Conservation (phyloP, 2,329 filamentous ascomycete genomes). For the Knoxdaviesia proteae region DNA sequence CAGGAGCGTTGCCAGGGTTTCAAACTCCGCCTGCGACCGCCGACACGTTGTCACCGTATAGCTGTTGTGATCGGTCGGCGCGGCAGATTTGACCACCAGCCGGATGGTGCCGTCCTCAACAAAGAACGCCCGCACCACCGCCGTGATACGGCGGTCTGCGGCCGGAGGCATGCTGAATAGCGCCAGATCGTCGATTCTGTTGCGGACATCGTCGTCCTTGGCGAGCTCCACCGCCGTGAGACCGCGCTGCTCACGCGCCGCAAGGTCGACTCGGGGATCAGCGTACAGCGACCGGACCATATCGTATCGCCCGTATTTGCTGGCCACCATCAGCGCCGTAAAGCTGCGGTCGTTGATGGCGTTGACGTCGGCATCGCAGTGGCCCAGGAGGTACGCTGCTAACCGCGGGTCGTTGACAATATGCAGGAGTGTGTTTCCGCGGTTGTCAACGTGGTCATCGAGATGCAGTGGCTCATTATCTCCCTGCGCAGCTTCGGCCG, state of each 20-base stretch:
- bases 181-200: conserved; percentile 85
- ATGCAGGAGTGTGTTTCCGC: conserved; percentile 89
- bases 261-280: conserved; percentile 70
- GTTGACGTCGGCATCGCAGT: conserved; percentile 90
- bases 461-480: conserved; percentile 68
- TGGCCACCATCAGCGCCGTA: conserved; percentile 91
- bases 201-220: conserved; percentile 93
- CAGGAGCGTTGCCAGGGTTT: conserved; percentile 68
- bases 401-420: conserved; percentile 75
- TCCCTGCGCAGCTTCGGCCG: conserved; percentile 52
- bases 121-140: conserved; percentile 87
- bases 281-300: conserved; percentile 76
- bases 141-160: conserved; percentile 64
- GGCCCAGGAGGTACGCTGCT: conserved; percentile 52
- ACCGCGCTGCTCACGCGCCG: conserved; percentile 65
- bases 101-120: conserved; percentile 90
- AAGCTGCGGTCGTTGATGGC: conserved; percentile 89
- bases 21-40: conserved; percentile 72
- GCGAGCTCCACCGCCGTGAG: conserved; percentile 89
- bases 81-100: conserved; percentile 83
- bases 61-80: conserved; percentile 57
- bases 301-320: conserved; percentile 90
- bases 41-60: conserved; percentile 92
- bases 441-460: conserved; percentile 79
- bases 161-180: conserved; percentile 56